A percentile compares a stretch with the other conserved stretches of the same genome.
Conservation (phyloP, 805 yeast genomes). For the Ogataea neopini region DNA sequence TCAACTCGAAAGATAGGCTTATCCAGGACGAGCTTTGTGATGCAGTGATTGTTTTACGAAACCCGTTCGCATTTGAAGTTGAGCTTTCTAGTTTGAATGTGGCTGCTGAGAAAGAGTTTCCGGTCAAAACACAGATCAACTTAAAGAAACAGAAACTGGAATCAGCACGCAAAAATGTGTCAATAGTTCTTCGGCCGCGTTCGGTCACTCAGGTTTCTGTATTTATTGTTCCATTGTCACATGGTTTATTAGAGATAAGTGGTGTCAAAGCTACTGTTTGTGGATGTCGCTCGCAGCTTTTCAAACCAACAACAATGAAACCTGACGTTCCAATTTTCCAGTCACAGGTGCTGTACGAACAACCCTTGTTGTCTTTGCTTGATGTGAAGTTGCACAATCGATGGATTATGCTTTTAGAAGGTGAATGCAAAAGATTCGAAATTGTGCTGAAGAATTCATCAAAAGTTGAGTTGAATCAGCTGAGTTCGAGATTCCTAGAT, state of each 20-base stretch:
- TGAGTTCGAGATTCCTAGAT: slow-evolving; percentile 68
- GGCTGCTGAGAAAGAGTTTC: slow-evolving; percentile 27
- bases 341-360: slow-evolving; percentile 36
- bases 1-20: slow-evolving; percentile 26
- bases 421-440: slow-evolving; percentile 57
- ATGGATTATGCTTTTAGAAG: slow-evolving; percentile 78
- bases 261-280: slow-evolving; percentile 54
- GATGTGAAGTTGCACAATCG: slow-evolving; percentile 57
- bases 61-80: slow-evolving; percentile 78
- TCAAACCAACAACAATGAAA: slow-evolving; percentile 21
- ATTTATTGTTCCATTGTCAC: slow-evolving; percentile 47
- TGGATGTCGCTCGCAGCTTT: slow-evolving; percentile 49
- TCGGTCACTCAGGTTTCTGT: slow-evolving; percentile 42
- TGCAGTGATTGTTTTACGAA: slow-evolving; percentile 59
- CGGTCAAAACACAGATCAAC: slow-evolving; percentile 30
- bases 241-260: slow-evolving; percentile 49
- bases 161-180: slow-evolving; percentile 15
- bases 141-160: slow-evolving; percentile 18
- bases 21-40: slow-evolving; percentile 67
- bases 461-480: slow-evolving; percentile 50
- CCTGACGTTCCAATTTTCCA: slow-evolving; percentile 29
- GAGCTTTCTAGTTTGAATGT: slow-evolving; percentile 53
- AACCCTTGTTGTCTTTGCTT: slow-evolving; percentile 61
- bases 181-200: slow-evolving; percentile 39
- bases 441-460: slow-evolving; percentile 61